Conservation (phyloP, 2,329 filamentous ascomycete genomes). For the Zalaria sp. region DNA sequence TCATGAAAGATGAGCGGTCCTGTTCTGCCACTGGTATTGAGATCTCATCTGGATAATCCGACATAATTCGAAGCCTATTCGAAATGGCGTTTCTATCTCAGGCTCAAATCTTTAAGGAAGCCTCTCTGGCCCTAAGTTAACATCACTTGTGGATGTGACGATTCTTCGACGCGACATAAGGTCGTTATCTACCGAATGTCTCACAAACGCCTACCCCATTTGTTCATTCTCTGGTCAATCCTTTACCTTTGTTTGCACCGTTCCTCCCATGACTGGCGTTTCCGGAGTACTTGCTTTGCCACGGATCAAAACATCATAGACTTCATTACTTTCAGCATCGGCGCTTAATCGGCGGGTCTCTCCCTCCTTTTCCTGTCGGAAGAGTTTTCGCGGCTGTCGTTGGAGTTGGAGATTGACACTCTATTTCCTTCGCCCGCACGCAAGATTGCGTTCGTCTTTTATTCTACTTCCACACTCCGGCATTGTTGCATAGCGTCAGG, state of each 20-base stretch:
- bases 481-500: background rate
- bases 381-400: background rate
- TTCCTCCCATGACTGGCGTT: background rate
- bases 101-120: background rate
- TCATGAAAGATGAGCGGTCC: slow-evolving; percentile 3
- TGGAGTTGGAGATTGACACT: background rate
- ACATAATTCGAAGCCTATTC: no score
- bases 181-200: no score
- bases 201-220: background rate
- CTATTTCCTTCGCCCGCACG: background rate
- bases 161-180: background rate
- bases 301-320: background rate
- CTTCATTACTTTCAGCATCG: background rate
- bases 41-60: background rate
- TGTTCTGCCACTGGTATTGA: background rate
- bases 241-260: no score
- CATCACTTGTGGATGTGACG: background rate
- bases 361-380: background rate
- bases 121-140: background rate
- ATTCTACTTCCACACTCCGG: background rate
- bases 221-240: background rate
- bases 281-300: background rate
- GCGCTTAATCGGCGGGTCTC: background rate
- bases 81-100: background rate
- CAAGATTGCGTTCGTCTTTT: background rate